Conservation (phyloP, 2,329 filamentous ascomycete species). For the Pseudogymnoascus sp. region DNA sequence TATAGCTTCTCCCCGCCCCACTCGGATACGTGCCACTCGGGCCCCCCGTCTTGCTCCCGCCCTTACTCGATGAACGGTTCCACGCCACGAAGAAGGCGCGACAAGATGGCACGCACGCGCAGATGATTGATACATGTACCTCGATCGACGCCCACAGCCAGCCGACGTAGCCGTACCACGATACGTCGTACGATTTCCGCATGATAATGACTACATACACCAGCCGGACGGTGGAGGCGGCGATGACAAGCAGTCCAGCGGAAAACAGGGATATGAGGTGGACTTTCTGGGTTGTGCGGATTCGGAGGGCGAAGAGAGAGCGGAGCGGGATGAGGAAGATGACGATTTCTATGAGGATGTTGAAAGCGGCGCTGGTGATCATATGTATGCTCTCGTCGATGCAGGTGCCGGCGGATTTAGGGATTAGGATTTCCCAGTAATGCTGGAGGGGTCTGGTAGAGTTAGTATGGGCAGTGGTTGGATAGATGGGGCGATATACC, state of each 20-base stretch:
- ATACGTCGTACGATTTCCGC: neutral
- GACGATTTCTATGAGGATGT: neutral
- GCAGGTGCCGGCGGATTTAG: neutral
- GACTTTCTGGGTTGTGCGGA: slow-evolving; percentile 5
- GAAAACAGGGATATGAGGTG: neutral
- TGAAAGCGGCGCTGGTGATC: neutral
- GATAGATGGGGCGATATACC: neutral
- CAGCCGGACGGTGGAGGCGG: neutral
- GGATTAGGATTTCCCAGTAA: neutral
- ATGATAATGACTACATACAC: neutral
- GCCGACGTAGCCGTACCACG: neutral
- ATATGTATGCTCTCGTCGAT: neutral
- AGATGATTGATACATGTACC: neutral
- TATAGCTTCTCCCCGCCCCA: neutral
- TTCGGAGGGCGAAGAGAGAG: neutral
- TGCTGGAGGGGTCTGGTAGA: neutral
- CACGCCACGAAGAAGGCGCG: slow-evolving; percentile 5
- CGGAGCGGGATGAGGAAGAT: slow-evolving; percentile 10
- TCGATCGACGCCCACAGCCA: neutral
- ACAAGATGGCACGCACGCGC: neutral
- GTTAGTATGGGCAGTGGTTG: neutral
- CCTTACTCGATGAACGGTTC: neutral
- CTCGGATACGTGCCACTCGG: neutral
- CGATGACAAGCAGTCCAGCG: neutral
- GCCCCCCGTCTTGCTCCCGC: neutral